Evolutionary conservation across 768 basidiomycete genomes (phyloP).

Genomic region (Clitopilus hobsonii): DNA sequence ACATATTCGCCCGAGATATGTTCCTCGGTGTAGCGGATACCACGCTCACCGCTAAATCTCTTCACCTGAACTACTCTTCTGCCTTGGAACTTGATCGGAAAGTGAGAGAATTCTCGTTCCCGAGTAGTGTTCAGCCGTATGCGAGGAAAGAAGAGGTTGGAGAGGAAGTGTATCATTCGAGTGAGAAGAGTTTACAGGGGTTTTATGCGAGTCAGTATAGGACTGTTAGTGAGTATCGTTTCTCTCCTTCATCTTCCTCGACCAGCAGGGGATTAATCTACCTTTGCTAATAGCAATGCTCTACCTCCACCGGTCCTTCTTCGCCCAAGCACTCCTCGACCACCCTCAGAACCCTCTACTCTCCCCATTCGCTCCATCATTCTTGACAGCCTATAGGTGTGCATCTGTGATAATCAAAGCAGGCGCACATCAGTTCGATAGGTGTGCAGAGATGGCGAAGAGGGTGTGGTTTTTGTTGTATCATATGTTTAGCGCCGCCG

Average conservation of each 20-base stretch:
- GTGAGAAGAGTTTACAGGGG: conserved; percentile 45
- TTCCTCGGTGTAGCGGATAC: conserved; percentile 43
- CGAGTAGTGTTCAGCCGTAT: conserved; percentile 42
- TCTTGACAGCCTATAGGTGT: conserved; percentile 48
- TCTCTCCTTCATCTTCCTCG: neutral
- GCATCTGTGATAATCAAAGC: conserved; percentile 49
- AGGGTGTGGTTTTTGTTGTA: conserved; percentile 47
- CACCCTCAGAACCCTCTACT: conserved; percentile 48
- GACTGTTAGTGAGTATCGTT: conserved; percentile 46
- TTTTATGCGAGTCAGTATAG: conserved; percentile 55
- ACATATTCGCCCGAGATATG: conserved; percentile 44
- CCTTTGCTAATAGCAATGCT: conserved; percentile 37
- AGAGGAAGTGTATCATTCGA: conserved; percentile 42
- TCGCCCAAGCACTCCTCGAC: conserved; percentile 53
- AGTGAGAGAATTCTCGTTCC: conserved; percentile 42
- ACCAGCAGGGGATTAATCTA: neutral
- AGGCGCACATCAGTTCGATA: conserved; percentile 42
- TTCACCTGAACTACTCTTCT: conserved; percentile 38
- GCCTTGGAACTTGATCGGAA: conserved; percentile 48
- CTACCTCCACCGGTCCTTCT: conserved; percentile 53
- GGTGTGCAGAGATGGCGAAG: conserved; percentile 42
- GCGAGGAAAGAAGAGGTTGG: conserved; percentile 35
- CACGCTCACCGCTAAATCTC: conserved; percentile 44
- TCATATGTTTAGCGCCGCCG: conserved; percentile 47
- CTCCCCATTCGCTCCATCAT: conserved; percentile 52